Evolutionary conservation across 495 filamentous ascomycete species (phyloP).

Genomic region (Terfezia boudieri): DNA sequence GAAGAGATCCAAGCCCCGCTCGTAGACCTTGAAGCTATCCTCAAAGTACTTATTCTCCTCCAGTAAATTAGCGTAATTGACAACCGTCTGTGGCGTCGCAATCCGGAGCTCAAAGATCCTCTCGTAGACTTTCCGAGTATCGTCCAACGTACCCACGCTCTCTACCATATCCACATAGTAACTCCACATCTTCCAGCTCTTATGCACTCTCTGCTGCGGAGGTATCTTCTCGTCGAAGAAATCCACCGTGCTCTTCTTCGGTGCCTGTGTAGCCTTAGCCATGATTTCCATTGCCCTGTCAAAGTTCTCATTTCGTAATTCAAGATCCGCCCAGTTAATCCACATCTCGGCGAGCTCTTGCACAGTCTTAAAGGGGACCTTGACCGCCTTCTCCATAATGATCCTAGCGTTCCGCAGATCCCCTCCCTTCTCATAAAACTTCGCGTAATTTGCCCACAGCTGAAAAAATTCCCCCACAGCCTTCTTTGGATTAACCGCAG

Average conservation of each 20-base stretch:
- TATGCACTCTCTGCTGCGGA: conserved; percentile 91
- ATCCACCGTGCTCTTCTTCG: conserved; percentile 84
- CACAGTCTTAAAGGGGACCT: conserved; percentile 88
- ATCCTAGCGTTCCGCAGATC: conserved; percentile 68
- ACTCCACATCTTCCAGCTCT: conserved; percentile 98
- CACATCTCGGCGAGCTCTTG: conserved; percentile 91
- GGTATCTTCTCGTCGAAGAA: conserved; percentile 93
- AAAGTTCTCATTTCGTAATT: conserved; percentile 85
- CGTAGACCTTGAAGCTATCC: conserved; percentile 93
- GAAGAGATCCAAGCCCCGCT: conserved; percentile 90
- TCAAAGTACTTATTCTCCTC: conserved; percentile 94
- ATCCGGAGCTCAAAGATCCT: conserved; percentile 96
- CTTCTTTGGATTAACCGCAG: conserved; percentile 80
- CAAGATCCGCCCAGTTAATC: conserved; percentile 98
- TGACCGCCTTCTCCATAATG: conserved; percentile 94
- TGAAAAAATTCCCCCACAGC: conserved; percentile 86
- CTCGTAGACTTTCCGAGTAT: conserved; percentile 87
- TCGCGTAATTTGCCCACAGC: conserved; percentile 92
- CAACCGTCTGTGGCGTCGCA: conserved; percentile 91
- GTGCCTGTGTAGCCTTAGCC: conserved; percentile 88
- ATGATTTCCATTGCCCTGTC: conserved; percentile 86
- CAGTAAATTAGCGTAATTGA: conserved; percentile 91
- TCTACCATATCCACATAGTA: conserved; percentile 99
- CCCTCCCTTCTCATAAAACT: conserved; percentile 80
- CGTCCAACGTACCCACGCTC: conserved; percentile 72